Evolutionary conservation across 2,329 filamentous ascomycete genomes (phyloP).

Genomic region (Aspergillus puulaauensis): DNA sequence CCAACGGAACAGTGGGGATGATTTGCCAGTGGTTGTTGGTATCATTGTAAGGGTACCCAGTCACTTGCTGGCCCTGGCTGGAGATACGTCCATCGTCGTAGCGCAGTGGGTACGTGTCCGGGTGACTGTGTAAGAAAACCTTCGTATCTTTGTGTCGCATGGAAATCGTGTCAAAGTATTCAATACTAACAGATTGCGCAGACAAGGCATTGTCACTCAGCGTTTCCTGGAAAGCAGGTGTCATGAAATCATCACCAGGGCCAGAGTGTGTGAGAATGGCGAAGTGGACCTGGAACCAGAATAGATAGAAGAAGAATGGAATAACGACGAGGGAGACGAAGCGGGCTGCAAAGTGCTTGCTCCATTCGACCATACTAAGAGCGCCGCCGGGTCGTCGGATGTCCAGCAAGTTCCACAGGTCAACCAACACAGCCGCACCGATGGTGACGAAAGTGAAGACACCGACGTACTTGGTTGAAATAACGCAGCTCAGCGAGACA

Average conservation of each 20-base stretch:
- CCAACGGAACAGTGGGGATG: constrained; percentile 60
- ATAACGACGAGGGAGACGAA: constrained; percentile 83
- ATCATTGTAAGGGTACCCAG: constrained; percentile 95
- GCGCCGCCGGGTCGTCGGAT: constrained; percentile 80
- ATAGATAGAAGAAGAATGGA: constrained; percentile 96
- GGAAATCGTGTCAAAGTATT: constrained; percentile 86
- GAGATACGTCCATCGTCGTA: constrained; percentile 98
- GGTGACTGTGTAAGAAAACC: constrained; percentile 90
- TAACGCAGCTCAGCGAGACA: constrained; percentile 92
- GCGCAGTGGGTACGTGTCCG: constrained; percentile 82
- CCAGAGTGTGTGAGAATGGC: constrained; percentile 83
- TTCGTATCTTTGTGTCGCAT: constrained; percentile 97
- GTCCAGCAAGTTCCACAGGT: constrained; percentile 92
- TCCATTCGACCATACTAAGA: constrained; percentile 76
- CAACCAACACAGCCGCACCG: constrained; percentile 87
- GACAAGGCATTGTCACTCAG: constrained; percentile 93
- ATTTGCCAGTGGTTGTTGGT: constrained; percentile 99
- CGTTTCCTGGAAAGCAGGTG: constrained; percentile 95
- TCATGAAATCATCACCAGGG: constrained; percentile 98
- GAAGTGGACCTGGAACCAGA: constrained; percentile 99
- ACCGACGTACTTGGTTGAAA: constrained; percentile 97
- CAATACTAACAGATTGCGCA: constrained; percentile 77
- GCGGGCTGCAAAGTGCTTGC: constrained; percentile 86
- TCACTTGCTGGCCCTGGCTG: constrained; percentile 96
- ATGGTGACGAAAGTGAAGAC: constrained; percentile 97